These are phyloP conservation scores for Penicillium sp. DNA, from an alignment of 2,329 filamentous ascomycete genomes.

Conservation along the genomic window DNA sequence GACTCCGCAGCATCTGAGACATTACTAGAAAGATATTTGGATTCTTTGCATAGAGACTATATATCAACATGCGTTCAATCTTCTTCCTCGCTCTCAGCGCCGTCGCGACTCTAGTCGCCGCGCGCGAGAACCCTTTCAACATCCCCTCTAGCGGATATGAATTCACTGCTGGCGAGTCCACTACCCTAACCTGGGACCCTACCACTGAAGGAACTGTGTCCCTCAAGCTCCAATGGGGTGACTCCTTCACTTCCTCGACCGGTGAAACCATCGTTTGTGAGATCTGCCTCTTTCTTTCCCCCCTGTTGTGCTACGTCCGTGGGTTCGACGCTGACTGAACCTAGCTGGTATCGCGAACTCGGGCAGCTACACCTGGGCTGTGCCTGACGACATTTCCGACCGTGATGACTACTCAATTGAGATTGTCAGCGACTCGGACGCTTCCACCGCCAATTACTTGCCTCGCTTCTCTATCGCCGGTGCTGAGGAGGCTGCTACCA, in stretches of 20 bases:
- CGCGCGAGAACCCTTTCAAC: conserved; percentile 55
- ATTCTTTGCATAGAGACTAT: conserved; percentile 7
- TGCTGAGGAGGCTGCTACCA: conserved; percentile 44
- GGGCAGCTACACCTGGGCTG: conserved; percentile 55
- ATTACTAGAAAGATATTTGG: conserved; percentile 3
- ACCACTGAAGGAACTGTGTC: conserved; percentile 57
- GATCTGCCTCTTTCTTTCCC: conserved; percentile 26
- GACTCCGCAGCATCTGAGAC: conserved; percentile 12
- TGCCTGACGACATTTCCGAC: conserved; percentile 46
- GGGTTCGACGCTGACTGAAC: conserved; percentile 14
- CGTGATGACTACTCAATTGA: conserved; percentile 58
- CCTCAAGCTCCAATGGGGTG: conserved; percentile 55
- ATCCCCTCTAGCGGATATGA: conserved; percentile 48
- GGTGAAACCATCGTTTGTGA: conserved; percentile 52
- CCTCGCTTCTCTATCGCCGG: conserved; percentile 57
- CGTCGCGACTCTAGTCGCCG: conserved; percentile 50
- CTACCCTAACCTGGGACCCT: conserved; percentile 55
- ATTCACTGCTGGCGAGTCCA: conserved; percentile 53
- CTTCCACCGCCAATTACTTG: conserved; percentile 56
- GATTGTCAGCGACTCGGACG: conserved; percentile 55
- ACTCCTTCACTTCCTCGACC: conserved; percentile 45
- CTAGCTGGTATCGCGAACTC: conserved; percentile 55
- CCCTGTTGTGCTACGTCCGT: neutral
- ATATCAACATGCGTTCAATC: conserved; percentile 52
- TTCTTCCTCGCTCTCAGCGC: conserved; percentile 49